These are phyloP conservation scores for Populus simonii DNA, from an alignment of 345 rosid genomes.

Conservation along the genomic window DNA sequence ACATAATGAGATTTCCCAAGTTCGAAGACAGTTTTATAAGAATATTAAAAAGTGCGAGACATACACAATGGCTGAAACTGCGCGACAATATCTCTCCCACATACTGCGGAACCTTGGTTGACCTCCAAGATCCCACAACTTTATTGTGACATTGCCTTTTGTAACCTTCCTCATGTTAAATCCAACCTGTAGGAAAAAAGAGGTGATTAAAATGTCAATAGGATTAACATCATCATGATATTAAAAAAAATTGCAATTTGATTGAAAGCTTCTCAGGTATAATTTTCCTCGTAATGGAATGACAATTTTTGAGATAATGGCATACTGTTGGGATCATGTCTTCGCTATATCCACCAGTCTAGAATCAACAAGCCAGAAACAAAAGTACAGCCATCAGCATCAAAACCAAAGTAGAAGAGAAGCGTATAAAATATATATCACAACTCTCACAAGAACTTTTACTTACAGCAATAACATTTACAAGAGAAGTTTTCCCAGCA, in stretches of 20 bases:
- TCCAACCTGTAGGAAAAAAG: slow-evolving; percentile 51
- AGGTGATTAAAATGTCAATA: background rate
- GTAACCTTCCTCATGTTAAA: slow-evolving; percentile 89
- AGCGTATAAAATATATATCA: background rate
- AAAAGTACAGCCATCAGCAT: slow-evolving; percentile 21
- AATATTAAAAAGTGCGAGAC: background rate
- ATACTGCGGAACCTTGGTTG: slow-evolving; percentile 54
- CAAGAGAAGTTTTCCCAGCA: slow-evolving; percentile 87
- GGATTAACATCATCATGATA: background rate
- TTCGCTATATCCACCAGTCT: slow-evolving; percentile 92
- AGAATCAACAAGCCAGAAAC: slow-evolving; percentile 15
- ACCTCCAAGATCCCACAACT: slow-evolving; percentile 91
- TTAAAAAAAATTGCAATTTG: background rate
- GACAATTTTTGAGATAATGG: slow-evolving; percentile 4
- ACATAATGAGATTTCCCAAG: background rate
- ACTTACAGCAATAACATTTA: slow-evolving; percentile 76
- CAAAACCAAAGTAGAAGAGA: slow-evolving; percentile 9
- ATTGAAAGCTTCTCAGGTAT: slow-evolving; percentile 6
- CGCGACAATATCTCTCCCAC: slow-evolving; percentile 83
- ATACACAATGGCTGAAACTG: slow-evolving; percentile 71
- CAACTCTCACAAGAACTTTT: slow-evolving; percentile 1
- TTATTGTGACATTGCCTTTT: slow-evolving; percentile 78
- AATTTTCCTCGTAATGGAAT: background rate
- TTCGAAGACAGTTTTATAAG: background rate
- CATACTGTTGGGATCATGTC: slow-evolving; percentile 91